Evolutionary conservation across 106 monocot species (phyloP).

Genomic region (Vanilla planifolia): DNA sequence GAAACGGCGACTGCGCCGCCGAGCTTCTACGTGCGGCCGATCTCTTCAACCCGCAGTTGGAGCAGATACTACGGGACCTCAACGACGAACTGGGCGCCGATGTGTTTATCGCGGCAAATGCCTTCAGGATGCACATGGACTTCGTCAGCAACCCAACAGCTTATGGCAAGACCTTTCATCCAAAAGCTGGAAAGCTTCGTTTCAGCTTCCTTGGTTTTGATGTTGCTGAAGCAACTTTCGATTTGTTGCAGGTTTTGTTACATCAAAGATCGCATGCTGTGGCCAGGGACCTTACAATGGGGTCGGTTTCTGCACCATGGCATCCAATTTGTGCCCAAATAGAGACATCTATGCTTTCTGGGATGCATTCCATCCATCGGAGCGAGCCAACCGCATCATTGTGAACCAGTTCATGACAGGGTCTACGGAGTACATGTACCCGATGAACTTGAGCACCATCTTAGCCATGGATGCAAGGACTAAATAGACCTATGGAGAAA

Average conservation of each 20-base stretch:
- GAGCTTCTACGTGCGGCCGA: slow-evolving; percentile 36
- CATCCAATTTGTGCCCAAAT: slow-evolving; percentile 63
- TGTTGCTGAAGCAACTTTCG: no score
- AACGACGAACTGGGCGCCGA: slow-evolving; percentile 21
- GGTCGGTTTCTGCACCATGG: slow-evolving; percentile 61
- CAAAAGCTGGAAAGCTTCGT: no score
- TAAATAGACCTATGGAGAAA: no score
- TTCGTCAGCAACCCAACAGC: slow-evolving; percentile 39
- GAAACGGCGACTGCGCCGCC: slow-evolving; percentile 25
- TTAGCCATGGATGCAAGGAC: slow-evolving; percentile 39
- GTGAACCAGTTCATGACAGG: slow-evolving; percentile 56
- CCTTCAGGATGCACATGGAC: slow-evolving; percentile 44
- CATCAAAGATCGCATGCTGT: slow-evolving; percentile 79
- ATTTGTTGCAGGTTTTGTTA: slow-evolving; percentile 51
- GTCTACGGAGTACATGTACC: slow-evolving; percentile 46
- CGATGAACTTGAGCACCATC: slow-evolving; percentile 79
- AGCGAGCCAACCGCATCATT: slow-evolving; percentile 76
- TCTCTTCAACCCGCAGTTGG: slow-evolving; percentile 47
- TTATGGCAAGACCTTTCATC: slow-evolving; percentile 14
- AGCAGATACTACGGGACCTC: slow-evolving; percentile 20
- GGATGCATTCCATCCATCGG: slow-evolving; percentile 82
- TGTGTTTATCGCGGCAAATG: slow-evolving; percentile 35
- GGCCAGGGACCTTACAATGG: slow-evolving; percentile 92
- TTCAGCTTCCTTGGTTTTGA: no score
- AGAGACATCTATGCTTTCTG: slow-evolving; percentile 67